Percentiles rank a stretch among this genome's conserved stretches.
These are phyloP conservation scores for Bipolaris oryzae DNA, from an alignment of 2,329 filamentous ascomycete genomes.

Conservation along the genomic window DNA sequence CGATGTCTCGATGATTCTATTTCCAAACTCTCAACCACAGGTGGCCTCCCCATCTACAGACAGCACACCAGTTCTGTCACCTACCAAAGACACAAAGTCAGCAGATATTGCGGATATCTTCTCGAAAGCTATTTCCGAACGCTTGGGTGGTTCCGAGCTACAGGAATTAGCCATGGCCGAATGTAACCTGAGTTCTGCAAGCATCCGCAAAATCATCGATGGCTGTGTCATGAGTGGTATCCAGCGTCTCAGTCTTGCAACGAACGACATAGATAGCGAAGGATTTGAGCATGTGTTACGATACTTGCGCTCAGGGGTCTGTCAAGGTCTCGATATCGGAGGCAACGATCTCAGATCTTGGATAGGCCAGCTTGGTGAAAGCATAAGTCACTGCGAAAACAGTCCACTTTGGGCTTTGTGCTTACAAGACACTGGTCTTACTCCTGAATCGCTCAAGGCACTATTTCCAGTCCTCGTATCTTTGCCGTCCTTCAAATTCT, in stretches of 20 bases:
- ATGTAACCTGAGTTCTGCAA: constrained; percentile 72
- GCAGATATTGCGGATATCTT: constrained; percentile 70
- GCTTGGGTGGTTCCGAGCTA: constrained; percentile 75
- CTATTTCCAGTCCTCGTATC: constrained; percentile 75
- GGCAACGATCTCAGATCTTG: constrained; percentile 72
- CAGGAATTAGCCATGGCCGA: constrained; percentile 85
- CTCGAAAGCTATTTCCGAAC: constrained; percentile 74
- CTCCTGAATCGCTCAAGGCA: constrained; percentile 71
- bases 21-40: constrained; percentile 50
- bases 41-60: constrained; percentile 24
- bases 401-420: constrained; percentile 78
- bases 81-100: constrained; percentile 20
- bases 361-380: constrained; percentile 56
- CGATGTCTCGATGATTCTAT: constrained; percentile 83
- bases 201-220: constrained; percentile 78
- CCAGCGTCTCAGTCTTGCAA: constrained; percentile 78
- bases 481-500: constrained; percentile 78
- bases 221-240: constrained; percentile 80
- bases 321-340: constrained; percentile 86
- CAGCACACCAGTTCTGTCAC: constrained; percentile 10
- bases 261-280: constrained; percentile 76
- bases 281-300: constrained; percentile 76
- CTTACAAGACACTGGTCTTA: constrained; percentile 82
- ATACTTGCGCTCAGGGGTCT: constrained; percentile 77
- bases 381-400: constrained; percentile 56